Base-by-base conservation (phyloP, 352 stramenopile genomes). In the Pythium folliculosum region DNA sequence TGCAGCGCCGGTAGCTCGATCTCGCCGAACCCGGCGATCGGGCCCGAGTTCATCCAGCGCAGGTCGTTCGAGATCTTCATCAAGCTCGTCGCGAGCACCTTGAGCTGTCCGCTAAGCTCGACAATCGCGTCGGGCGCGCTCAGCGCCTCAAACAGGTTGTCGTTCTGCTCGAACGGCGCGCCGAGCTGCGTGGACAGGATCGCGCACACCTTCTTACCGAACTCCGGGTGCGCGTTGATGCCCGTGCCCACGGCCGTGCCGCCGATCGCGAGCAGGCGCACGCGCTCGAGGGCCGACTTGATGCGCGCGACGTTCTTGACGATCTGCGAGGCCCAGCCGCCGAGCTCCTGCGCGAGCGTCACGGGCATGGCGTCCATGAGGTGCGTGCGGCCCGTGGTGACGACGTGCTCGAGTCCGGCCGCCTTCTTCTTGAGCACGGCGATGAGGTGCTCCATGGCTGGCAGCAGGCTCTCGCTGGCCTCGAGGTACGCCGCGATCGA, bases 11-110 rank as follows among this genome's bases (percentile, higher is more conserved):
- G 95, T 7, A 97, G 77, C 61, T 77, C 79, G 32, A 98, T 83
- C 76, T 99, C 96, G 21, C 94, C 92, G 5, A 99, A 72, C 23
- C 96, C 96, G 57, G 93, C 97, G 61, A 97, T 82, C 25, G 96
- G 96, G 19, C 96, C 96, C 58, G 82, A 97, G 50, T 90, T 95
- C 61, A 98, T 83, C 40, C 97, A 84, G 40, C 95, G 82, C 43
- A 98, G 66, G 71, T 98, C 94, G 68, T 98, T 98, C 5, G 94
- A 93, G 78, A 99, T 97, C 77, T 99, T 98, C 75, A 97, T 98
- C 56, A 99, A 71, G 69, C 81, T 90, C 37, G 77, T 84, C 3
- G 95, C 94, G 19, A 98, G 79, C 5, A 87, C 87, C 70, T 98
- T 98, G 37, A 99, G 82, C 21, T 88, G 88, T 9, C 89, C 91